Evolutionary conservation across 176 grass and related monocot species (phyloP), one percentile per base, ranked within the genome.

Genomic region (Triticum timopheevii): DNA sequence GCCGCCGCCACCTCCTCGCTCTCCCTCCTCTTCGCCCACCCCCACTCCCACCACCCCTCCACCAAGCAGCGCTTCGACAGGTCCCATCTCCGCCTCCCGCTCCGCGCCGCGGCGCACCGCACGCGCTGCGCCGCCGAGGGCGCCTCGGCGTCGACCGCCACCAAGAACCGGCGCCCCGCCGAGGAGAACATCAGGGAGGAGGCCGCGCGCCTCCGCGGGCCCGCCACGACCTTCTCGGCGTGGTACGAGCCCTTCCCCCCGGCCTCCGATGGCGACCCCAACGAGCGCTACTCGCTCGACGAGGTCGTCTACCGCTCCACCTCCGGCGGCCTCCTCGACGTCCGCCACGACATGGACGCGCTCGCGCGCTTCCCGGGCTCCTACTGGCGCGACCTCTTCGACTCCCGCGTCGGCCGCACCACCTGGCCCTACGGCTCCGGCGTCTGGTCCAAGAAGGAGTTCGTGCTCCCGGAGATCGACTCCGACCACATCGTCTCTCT

Each of bases 161-260:
- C 87, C 10, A 93, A 84, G 83, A 87, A 91, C 77, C 91, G 93
- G 31, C 91, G 93, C 20, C 89, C 93, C 7, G 89, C 91, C 38
- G 91, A 95, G 42, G 93, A 93, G 87, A 98, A 98, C 83, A 98
- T 98, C 84, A 86, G 95, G 9, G 89, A 98, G 89, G 90, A 90
- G 86, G 93, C 86, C 1, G 86, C 82, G 56, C 86, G 90, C 34
- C 84, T 89, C 71, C 84, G 89, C 20, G 80, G 83, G 10, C 80
- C 67, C 5, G 59, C 45, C 22, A 13, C 69, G 16, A 73, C 52
- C 15, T 87, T 92, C 87, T 86, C 90, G 4, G 86, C 83, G 16
- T 91, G 88, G 89, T 90, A 90, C 92, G 85, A 69, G 54, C 89
- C 88, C 0, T 88, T 86, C 78, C 90, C 87, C 3, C 80, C 80